phyloP scores from a whole-genome alignment of 176 grass and related monocot genomes.

The Carex cristatella region DNA sequence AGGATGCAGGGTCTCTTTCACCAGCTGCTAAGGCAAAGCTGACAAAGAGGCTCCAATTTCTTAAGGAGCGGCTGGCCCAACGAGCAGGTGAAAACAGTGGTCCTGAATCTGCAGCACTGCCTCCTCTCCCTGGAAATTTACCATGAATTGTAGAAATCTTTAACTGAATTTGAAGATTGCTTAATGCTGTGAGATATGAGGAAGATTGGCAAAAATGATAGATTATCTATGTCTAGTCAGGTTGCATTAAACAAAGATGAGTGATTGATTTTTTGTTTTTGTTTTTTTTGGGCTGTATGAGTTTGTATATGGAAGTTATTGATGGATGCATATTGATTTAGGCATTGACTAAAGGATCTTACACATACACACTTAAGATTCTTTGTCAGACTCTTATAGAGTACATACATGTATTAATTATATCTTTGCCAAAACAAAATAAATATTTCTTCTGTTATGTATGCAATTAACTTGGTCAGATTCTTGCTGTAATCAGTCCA shows the following conservation, averaged over 20 bases:
- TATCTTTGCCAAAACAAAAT: background rate
- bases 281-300: background rate
- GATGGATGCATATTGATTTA: background rate
- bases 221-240: background rate
- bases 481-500: too few species aligned
- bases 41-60: constrained; percentile 74
- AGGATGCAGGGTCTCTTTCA: constrained; percentile 55
- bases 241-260: constrained; percentile 12
- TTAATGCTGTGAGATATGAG: background rate
- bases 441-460: background rate
- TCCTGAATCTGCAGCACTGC: background rate
- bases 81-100: constrained; percentile 40
- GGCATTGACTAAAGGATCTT: background rate
- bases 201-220: background rate
- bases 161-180: background rate
- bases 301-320: background rate
- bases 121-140: background rate
- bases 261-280: background rate
- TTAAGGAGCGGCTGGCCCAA: constrained; percentile 79
- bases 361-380: background rate
- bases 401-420: background rate
- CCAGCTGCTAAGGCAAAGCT: constrained; percentile 56
- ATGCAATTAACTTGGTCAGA: background rate
- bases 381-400: background rate
- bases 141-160: constrained; percentile 12